Percentiles rank a stretch among this genome's conserved stretches.
Conservation (phyloP, 108 stramenopile genomes). For the Cylindrotheca fusiformis region DNA sequence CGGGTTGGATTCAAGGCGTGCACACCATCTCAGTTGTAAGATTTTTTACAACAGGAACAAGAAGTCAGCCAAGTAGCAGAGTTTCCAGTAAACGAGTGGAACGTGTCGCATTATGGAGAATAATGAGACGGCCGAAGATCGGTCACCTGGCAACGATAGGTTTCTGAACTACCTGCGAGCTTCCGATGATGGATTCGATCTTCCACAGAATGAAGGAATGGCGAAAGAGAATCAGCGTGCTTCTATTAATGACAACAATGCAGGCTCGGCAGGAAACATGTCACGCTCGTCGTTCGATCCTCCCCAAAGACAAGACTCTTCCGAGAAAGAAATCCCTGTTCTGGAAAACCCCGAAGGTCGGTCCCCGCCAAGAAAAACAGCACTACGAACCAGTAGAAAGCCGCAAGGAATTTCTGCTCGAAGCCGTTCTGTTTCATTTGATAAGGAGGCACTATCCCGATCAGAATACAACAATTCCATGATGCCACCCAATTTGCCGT, state of each 20-base stretch:
- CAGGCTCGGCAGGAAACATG: background rate
- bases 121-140: too few relatives aligned
- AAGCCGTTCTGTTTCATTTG: constrained; percentile 13
- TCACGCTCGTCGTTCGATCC: background rate
- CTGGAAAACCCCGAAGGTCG: too few relatives aligned
- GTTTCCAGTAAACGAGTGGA: too few relatives aligned
- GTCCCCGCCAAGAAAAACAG: too few relatives aligned
- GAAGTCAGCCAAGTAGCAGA: too few relatives aligned
- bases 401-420: background rate
- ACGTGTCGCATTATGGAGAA: too few relatives aligned
- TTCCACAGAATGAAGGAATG: constrained; percentile 3
- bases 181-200: background rate
- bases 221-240: background rate
- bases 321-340: too few relatives aligned
- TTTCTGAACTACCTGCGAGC: constrained; percentile 7
- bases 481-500: background rate
- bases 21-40: too few relatives aligned
- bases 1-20: too few relatives aligned
- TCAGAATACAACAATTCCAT: background rate
- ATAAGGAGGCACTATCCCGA: background rate
- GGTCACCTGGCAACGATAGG: too few relatives aligned
- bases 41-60: too few relatives aligned
- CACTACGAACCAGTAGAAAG: too few relatives aligned
- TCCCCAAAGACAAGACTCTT: background rate
- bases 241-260: background rate